Percentiles rank a stretch among this genome's conserved stretches.
phyloP scores from a whole-genome alignment of 2,329 filamentous ascomycete species.

The Dendryphion nanum region DNA sequence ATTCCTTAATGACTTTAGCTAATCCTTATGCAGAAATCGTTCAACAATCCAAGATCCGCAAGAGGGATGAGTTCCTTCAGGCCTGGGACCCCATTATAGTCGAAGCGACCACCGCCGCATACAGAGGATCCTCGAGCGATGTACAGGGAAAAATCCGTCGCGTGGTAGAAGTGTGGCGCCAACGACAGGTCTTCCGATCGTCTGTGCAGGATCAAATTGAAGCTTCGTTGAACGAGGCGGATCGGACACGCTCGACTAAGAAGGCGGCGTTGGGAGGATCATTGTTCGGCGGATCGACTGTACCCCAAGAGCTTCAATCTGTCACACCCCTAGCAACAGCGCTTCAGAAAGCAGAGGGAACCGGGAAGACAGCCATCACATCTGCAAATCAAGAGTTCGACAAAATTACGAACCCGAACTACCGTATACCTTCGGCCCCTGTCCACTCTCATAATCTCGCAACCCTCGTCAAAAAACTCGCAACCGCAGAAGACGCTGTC shows the following conservation, averaged over 20 bases:
- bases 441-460: constrained; percentile 90
- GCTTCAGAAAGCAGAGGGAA: constrained; percentile 69
- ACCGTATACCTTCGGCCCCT: constrained; percentile 72
- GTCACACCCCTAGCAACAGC: constrained; percentile 73
- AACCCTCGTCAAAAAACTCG: constrained; percentile 83
- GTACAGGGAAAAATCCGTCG: constrained; percentile 84
- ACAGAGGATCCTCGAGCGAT: constrained; percentile 79
- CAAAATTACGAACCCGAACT: constrained; percentile 72
- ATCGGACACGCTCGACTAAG: constrained; percentile 54
- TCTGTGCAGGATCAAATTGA: constrained; percentile 82
- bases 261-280: constrained; percentile 64
- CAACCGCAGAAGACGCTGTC: constrained; percentile 84
- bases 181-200: constrained; percentile 77
- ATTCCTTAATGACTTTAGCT: constrained; percentile 15
- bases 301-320: constrained; percentile 74
- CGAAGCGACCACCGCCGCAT: constrained; percentile 85
- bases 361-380: constrained; percentile 65
- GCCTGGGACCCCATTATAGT: constrained; percentile 90
- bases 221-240: constrained; percentile 66
- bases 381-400: constrained; percentile 79
- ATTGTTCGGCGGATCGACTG: constrained; percentile 62
- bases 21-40: constrained; percentile 68
- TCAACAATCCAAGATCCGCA: constrained; percentile 90
- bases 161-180: constrained; percentile 92
- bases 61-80: constrained; percentile 87